Evolutionary conservation across 441 rosid genomes (phyloP).

Genomic region (Populus hybrid): DNA sequence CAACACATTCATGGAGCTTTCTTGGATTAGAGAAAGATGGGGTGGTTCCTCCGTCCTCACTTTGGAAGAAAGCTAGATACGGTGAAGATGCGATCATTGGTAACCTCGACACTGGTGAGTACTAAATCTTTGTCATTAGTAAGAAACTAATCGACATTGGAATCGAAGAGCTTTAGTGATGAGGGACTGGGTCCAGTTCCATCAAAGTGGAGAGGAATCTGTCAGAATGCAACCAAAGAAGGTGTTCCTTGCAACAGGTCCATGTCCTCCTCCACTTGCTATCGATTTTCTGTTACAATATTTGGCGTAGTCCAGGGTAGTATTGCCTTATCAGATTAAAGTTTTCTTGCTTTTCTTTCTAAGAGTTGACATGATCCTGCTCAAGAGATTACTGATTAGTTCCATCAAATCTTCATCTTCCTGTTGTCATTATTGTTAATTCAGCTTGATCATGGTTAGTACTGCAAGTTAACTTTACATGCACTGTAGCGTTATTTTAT

Average conservation of each 20-base stretch:
- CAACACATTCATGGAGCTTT: constrained; percentile 63
- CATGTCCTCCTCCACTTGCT: background rate
- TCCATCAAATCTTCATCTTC: background rate
- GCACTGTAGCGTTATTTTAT: too few species aligned
- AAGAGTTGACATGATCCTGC: background rate
- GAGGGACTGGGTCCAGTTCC: constrained; percentile 53
- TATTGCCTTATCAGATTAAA: background rate
- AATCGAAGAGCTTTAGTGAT: constrained; percentile 55
- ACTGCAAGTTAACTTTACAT: background rate
- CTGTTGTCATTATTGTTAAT: background rate
- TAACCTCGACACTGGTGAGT: constrained; percentile 55
- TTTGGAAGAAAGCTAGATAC: constrained; percentile 45
- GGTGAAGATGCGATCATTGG: constrained; percentile 57
- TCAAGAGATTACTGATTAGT: background rate
- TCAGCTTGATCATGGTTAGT: background rate
- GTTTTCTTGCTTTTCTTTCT: background rate
- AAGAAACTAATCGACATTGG: background rate
- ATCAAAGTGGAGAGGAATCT: constrained; percentile 46
- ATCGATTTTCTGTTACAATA: background rate
- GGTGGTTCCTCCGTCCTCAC: constrained; percentile 11
- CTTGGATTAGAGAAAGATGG: constrained; percentile 41
- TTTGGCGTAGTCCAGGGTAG: background rate
- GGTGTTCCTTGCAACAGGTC: constrained; percentile 44
- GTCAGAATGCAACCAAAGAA: constrained; percentile 30
- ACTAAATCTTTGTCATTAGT: background rate